Evolutionary conservation across 2,329 filamentous ascomycete species (phyloP).

Genomic region (Pseudocercospora vitis): DNA sequence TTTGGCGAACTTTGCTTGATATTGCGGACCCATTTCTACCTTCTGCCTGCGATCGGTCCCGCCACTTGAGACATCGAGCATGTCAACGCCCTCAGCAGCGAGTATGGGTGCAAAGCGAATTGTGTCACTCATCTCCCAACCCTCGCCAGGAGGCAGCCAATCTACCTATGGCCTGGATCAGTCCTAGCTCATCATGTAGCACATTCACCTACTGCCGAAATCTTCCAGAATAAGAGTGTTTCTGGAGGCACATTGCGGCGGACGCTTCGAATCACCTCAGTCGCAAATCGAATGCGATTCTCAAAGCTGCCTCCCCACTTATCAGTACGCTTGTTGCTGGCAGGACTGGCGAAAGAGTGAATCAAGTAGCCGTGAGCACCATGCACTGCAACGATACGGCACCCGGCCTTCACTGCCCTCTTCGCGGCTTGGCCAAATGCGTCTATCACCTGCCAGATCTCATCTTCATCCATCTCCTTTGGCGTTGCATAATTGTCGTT

Average conservation of each 20-base stretch:
- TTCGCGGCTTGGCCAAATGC: conserved; percentile 49
- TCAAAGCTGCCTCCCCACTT: conserved; percentile 53
- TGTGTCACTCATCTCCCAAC: conserved; percentile 2
- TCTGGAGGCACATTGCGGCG: neutral
- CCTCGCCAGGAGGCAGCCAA: neutral
- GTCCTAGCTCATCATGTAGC: too few relatives aligned
- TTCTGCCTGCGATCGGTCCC: conserved; percentile 1
- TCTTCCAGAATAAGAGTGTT: conserved; percentile 3
- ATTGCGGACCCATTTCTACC: conserved; percentile 1
- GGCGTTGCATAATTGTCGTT: conserved; percentile 4
- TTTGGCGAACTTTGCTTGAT: neutral
- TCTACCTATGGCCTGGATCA: neutral
- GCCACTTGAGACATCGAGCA: neutral
- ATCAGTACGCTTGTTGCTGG: conserved; percentile 52
- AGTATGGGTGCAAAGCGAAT: conserved; percentile 1
- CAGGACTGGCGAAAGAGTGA: conserved; percentile 54
- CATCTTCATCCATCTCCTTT: conserved; percentile 42
- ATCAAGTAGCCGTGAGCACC: conserved; percentile 53
- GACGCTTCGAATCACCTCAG: conserved; percentile 45
- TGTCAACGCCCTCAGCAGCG: neutral
- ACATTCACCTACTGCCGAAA: neutral
- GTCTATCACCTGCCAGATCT: conserved; percentile 40
- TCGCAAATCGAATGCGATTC: conserved; percentile 54
- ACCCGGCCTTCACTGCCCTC: conserved; percentile 57
- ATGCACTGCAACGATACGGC: conserved; percentile 54